Percentiles rank a stretch among this genome's conserved stretches.
phyloP scores from a whole-genome alignment of 768 basidiomycete genomes.

The Neoboletus subvelutipes region DNA sequence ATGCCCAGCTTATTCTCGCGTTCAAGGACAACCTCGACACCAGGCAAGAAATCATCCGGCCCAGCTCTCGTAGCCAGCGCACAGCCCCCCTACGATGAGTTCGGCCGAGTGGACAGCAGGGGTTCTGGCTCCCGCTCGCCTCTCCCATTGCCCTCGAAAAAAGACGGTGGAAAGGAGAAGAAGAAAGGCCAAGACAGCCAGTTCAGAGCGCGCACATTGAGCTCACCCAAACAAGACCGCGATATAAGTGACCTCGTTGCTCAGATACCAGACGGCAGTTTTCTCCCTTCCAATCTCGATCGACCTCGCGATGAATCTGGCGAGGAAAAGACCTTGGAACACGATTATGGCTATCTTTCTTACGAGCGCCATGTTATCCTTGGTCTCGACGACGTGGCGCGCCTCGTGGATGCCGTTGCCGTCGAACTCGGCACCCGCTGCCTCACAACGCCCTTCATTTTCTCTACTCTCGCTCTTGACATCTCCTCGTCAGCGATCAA shows the following conservation, averaged over 20 bases:
- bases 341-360: constrained; percentile 72
- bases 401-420: constrained; percentile 68
- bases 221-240: constrained; percentile 37
- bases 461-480: constrained; percentile 86
- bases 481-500: constrained; percentile 72
- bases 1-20: constrained; percentile 80
- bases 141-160: constrained; percentile 37
- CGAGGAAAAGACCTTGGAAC: constrained; percentile 39
- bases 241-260: constrained; percentile 37
- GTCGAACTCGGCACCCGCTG: constrained; percentile 71
- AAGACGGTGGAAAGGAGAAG: constrained; percentile 47
- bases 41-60: constrained; percentile 40
- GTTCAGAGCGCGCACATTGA: constrained; percentile 41
- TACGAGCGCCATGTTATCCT: constrained; percentile 73
- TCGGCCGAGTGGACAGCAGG: constrained; percentile 57
- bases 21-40: constrained; percentile 59
- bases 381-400: constrained; percentile 68
- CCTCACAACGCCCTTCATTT: constrained; percentile 88
- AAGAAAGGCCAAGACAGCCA: constrained; percentile 41
- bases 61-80: constrained; percentile 4
- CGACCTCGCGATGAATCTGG: constrained; percentile 41
- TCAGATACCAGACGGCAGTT: constrained; percentile 48
- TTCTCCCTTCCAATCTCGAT: constrained; percentile 53
- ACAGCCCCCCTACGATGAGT: constrained; percentile 53
- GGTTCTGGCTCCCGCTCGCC: constrained; percentile 34